These are phyloP conservation scores for Aspergillus tanneri DNA, from an alignment of 2,329 filamentous ascomycete genomes.

Conservation along the genomic window DNA sequence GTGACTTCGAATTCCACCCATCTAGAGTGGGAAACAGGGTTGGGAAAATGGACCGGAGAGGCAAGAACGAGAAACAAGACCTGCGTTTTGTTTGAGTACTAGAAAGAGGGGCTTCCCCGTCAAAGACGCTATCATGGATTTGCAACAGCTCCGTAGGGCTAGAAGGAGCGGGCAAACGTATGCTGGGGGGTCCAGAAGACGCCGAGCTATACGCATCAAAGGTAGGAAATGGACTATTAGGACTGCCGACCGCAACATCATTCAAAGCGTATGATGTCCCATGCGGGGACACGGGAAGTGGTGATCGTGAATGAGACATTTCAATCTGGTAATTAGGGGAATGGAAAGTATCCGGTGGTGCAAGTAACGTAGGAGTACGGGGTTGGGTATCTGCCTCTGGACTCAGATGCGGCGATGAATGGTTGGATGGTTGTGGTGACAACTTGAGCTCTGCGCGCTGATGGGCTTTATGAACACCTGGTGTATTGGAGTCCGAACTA, in stretches of 20 bases:
- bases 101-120: slow-evolving; percentile 42
- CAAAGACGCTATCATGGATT: slow-evolving; percentile 32
- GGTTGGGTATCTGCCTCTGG: slow-evolving; percentile 27
- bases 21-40: slow-evolving; percentile 86
- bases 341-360: slow-evolving; percentile 42
- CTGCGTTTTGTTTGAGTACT: slow-evolving; percentile 66
- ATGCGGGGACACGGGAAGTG: slow-evolving; percentile 32
- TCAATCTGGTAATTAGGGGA: slow-evolving; percentile 38
- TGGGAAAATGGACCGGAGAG: slow-evolving; percentile 67
- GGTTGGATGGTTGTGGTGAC: slow-evolving; percentile 36
- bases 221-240: slow-evolving; percentile 65
- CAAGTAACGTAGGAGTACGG: slow-evolving; percentile 43
- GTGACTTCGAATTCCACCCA: slow-evolving; percentile 75
- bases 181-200: slow-evolving; percentile 54
- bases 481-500: slow-evolving; percentile 16
- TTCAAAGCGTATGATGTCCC: slow-evolving; percentile 20
- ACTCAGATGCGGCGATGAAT: slow-evolving; percentile 34
- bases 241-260: slow-evolving; percentile 29
- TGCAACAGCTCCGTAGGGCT: slow-evolving; percentile 35
- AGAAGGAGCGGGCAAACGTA: slow-evolving; percentile 53
- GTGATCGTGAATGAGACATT: slow-evolving; percentile 23
- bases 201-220: slow-evolving; percentile 58
- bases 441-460: slow-evolving; percentile 26
- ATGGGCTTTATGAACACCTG: slow-evolving; percentile 23
- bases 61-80: slow-evolving; percentile 72